phyloP scores from a whole-genome alignment of 1,284 basidiomycete genomes.

The Microbotryomycetes sp. region DNA sequence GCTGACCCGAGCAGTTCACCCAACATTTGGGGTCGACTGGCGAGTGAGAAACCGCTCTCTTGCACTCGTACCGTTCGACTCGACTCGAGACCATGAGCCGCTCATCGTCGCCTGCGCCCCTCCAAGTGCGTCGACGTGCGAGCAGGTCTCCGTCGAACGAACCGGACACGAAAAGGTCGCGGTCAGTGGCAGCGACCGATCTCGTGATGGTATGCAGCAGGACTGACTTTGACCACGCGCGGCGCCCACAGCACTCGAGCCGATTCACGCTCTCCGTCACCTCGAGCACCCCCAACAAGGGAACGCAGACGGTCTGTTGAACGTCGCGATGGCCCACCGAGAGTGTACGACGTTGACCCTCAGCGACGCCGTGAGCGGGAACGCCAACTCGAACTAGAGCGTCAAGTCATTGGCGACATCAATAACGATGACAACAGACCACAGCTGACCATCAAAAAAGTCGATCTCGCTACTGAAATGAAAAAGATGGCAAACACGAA shows the following conservation, averaged over 20 bases:
- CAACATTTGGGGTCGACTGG: no score
- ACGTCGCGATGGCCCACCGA: constrained; percentile 39
- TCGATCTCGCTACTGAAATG: constrained; percentile 49
- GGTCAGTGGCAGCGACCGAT: no score
- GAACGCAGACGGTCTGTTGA: not conserved
- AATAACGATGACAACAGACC: constrained; percentile 49
- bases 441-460: constrained; percentile 32
- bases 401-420: constrained; percentile 45
- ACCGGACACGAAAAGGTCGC: not conserved
- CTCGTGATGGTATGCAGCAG: no score
- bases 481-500: constrained; percentile 40
- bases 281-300: constrained; percentile 19
- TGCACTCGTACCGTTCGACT: not conserved
- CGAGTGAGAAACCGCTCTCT: no score
- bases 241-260: constrained; percentile 12
- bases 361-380: constrained; percentile 67
- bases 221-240: no score
- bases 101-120: not conserved
- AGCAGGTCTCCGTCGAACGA: not conserved
- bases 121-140: not conserved
- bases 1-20: not conserved
- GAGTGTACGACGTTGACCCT: constrained; percentile 68
- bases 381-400: constrained; percentile 62
- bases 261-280: constrained; percentile 23
- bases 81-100: not conserved